phyloP scores from a whole-genome alignment of 2,329 filamentous ascomycete genomes.

The Fonsecaea nubica region DNA sequence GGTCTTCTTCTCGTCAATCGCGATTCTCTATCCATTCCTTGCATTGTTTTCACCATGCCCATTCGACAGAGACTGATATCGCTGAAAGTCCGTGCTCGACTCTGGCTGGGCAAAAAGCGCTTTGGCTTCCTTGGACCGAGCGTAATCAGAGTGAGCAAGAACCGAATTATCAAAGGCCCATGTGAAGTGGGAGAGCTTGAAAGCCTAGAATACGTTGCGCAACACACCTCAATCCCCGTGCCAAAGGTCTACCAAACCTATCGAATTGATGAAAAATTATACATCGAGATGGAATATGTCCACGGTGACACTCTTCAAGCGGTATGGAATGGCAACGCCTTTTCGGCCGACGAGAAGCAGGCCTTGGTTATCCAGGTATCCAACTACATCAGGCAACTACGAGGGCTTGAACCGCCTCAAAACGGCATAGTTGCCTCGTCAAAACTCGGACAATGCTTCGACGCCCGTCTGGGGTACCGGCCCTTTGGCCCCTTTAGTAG shows the following conservation, averaged over 20 bases:
- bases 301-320: not conserved
- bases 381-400: slow-evolving; percentile 26
- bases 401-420: slow-evolving; percentile 26
- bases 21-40: too few relatives aligned
- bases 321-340: not conserved
- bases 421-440: slow-evolving; percentile 24
- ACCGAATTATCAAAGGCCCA: slow-evolving; percentile 27
- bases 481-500: slow-evolving; percentile 18
- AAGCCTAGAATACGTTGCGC: not conserved
- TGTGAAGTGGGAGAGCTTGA: slow-evolving; percentile 22
- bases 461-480: slow-evolving; percentile 14
- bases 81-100: not conserved
- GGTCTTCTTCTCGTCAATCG: too few relatives aligned
- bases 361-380: slow-evolving; percentile 28
- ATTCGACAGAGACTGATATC: not conserved
- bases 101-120: slow-evolving; percentile 1
- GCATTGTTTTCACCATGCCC: not conserved
- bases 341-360: slow-evolving; percentile 22
- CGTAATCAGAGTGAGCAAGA: slow-evolving; percentile 27
- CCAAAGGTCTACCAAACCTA: not conserved
- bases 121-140: not conserved
- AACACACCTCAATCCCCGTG: not conserved
- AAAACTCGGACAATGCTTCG: slow-evolving; percentile 20
- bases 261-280: not conserved
- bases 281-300: slow-evolving; percentile 1